phyloP scores from a whole-genome alignment of 176 grass and related monocot species.

The Metroxylon sagu region DNA sequence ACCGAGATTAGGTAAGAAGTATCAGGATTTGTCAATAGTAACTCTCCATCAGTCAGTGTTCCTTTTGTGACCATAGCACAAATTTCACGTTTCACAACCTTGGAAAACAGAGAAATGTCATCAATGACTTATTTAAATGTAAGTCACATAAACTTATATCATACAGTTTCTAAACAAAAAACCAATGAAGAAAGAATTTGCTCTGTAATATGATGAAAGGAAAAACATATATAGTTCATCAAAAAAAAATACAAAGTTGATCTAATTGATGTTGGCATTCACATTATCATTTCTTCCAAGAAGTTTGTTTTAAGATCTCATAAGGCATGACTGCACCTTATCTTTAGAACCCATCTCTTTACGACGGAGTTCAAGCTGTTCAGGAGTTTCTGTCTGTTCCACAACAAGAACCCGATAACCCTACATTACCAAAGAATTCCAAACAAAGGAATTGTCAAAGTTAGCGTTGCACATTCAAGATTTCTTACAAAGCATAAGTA shows the following conservation, averaged over 20 bases:
- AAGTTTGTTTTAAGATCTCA: too few species aligned
- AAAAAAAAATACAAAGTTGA: slow-evolving; percentile 17
- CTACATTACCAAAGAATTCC: slow-evolving; percentile 15
- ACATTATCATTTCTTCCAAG: too few species aligned
- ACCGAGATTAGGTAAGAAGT: slow-evolving; percentile 73
- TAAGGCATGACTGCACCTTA: slow-evolving; percentile 52
- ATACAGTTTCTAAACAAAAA: too few species aligned
- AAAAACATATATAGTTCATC: slow-evolving; percentile 4
- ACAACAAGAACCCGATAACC: slow-evolving; percentile 88
- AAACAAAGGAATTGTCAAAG: too few species aligned
- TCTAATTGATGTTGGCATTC: background rate
- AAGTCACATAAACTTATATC: too few species aligned
- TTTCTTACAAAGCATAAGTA: too few species aligned
- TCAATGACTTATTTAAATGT: too few species aligned
- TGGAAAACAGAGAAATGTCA: slow-evolving; percentile 11
- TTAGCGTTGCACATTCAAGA: too few species aligned
- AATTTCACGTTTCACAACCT: slow-evolving; percentile 98
- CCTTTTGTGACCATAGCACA: slow-evolving; percentile 89
- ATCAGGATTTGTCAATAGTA: slow-evolving; percentile 71
- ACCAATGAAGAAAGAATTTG: too few species aligned
- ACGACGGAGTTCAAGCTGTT: slow-evolving; percentile 79
- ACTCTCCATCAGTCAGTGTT: slow-evolving; percentile 83
- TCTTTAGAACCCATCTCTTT: slow-evolving; percentile 86
- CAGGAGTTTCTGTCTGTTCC: slow-evolving; percentile 95
- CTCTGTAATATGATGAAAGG: slow-evolving; percentile 3